A percentile compares a stretch with the other conserved stretches of the same genome.
Evolutionary conservation across 2,329 filamentous ascomycete species (phyloP).

Genomic region (Exophiala sp.): DNA sequence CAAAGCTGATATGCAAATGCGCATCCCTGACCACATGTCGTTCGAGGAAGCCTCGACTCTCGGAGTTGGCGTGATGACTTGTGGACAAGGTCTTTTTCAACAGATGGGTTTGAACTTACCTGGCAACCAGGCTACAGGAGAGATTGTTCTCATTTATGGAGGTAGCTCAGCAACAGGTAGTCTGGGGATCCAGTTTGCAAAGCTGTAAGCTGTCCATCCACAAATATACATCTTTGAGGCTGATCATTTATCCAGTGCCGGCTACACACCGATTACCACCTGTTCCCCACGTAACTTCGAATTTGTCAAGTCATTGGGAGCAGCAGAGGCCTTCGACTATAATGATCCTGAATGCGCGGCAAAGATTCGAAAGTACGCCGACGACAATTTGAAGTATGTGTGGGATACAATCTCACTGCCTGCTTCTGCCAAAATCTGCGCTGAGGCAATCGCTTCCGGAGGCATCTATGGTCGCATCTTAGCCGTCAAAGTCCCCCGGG

Average conservation of each 20-base stretch:
- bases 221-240: background rate
- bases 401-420: conserved; percentile 37
- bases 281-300: conserved; percentile 36
- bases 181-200: conserved; percentile 41
- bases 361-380: conserved; percentile 33
- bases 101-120: conserved; percentile 25
- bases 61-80: conserved; percentile 30
- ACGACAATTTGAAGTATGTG: conserved; percentile 37
- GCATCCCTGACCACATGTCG: conserved; percentile 32
- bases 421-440: conserved; percentile 32
- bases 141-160: conserved; percentile 39
- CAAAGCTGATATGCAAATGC: conserved; percentile 32
- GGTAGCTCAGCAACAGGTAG: conserved; percentile 39
- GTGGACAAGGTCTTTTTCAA: conserved; percentile 46
- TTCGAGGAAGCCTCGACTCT: conserved; percentile 35
- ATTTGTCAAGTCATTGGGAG: conserved; percentile 35
- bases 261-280: conserved; percentile 35
- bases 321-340: conserved; percentile 38
- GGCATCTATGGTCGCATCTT: conserved; percentile 34
- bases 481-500: conserved; percentile 28
- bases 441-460: conserved; percentile 34
- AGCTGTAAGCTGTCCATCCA: conserved; percentile 30
- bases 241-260: conserved; percentile 22
- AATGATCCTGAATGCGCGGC: conserved; percentile 32
- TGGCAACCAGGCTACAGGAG: conserved; percentile 26